Conservation (phyloP, 140 eudicot genomes). For the Bidens hawaiensis region DNA sequence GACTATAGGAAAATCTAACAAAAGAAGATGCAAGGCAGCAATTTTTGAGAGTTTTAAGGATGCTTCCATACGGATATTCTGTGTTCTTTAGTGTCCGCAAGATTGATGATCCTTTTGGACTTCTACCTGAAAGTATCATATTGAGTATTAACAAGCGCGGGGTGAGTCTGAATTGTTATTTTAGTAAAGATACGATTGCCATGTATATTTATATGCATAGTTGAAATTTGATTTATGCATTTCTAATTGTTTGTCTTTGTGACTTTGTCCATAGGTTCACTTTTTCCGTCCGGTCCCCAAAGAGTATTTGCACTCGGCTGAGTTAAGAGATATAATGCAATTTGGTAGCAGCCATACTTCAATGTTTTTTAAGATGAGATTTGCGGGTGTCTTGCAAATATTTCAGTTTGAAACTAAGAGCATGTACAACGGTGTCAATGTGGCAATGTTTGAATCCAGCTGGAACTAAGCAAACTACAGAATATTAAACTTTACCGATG, state of each 20-base stretch:
- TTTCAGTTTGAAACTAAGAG: slow-evolving; percentile 98
- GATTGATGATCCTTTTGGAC: slow-evolving; percentile 98
- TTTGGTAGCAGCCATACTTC: slow-evolving; percentile 99
- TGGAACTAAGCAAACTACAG: no score
- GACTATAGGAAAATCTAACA: slow-evolving; percentile 71
- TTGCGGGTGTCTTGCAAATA: slow-evolving; percentile 97
- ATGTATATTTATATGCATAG: not conserved
- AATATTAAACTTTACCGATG: no score
- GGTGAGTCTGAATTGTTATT: slow-evolving; percentile 41
- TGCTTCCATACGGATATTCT: slow-evolving; percentile 95
- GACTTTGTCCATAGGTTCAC: slow-evolving; percentile 64
- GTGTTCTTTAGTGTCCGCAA: slow-evolving; percentile 95
- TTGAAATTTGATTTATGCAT: not conserved
- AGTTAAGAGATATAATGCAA: slow-evolving; percentile 97
- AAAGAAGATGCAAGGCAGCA: slow-evolving; percentile 98
- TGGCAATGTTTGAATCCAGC: no score
- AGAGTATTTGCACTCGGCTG: slow-evolving; percentile 97
- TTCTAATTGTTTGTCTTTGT: slow-evolving; percentile 1
- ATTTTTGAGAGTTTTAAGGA: slow-evolving; percentile 72
- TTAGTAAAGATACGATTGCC: not conserved
- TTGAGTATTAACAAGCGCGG: slow-evolving; percentile 97
- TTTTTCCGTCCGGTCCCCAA: slow-evolving; percentile 99
- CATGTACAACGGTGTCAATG: no score
- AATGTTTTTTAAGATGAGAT: slow-evolving; percentile 97
- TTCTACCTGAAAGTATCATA: slow-evolving; percentile 83